phyloP scores from a whole-genome alignment of 2,329 filamentous ascomycete species.

The Trichophyton equinum region DNA sequence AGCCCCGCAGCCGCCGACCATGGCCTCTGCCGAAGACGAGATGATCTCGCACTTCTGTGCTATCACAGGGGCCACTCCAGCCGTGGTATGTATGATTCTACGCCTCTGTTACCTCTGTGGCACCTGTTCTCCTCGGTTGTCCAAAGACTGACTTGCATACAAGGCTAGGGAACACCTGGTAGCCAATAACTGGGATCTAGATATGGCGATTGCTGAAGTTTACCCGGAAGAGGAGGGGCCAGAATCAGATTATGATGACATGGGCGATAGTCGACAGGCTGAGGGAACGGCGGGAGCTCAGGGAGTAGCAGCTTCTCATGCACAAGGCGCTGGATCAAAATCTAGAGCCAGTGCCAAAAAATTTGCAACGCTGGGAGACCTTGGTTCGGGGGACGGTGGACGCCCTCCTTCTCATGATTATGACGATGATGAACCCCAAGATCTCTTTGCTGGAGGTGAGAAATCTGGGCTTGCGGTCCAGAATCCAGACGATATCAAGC shows the following conservation, averaged over 20 bases:
- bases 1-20: conserved; percentile 13
- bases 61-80: conserved; percentile 41
- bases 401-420: conserved; percentile 33
- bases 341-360: conserved; percentile 29
- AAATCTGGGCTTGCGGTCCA: conserved; percentile 57
- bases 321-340: neutral
- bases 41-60: conserved; percentile 42
- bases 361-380: conserved; percentile 37
- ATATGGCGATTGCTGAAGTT: conserved; percentile 49
- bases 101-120: neutral
- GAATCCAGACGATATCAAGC: conserved; percentile 46
- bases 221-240: conserved; percentile 39
- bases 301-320: neutral
- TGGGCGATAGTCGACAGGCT: conserved; percentile 10
- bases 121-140: neutral
- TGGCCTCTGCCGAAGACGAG: conserved; percentile 31
- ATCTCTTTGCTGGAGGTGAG: conserved; percentile 54
- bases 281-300: neutral
- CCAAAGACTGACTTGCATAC: neutral
- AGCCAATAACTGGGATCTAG: conserved; percentile 54
- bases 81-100: conserved; percentile 31
- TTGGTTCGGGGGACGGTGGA: conserved; percentile 20
- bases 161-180: conserved; percentile 57
- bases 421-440: conserved; percentile 41
- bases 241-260: conserved; percentile 19